These are phyloP conservation scores for Gossypium raimondii DNA, from an alignment of 345 rosid genomes.

Conservation along the genomic window DNA sequence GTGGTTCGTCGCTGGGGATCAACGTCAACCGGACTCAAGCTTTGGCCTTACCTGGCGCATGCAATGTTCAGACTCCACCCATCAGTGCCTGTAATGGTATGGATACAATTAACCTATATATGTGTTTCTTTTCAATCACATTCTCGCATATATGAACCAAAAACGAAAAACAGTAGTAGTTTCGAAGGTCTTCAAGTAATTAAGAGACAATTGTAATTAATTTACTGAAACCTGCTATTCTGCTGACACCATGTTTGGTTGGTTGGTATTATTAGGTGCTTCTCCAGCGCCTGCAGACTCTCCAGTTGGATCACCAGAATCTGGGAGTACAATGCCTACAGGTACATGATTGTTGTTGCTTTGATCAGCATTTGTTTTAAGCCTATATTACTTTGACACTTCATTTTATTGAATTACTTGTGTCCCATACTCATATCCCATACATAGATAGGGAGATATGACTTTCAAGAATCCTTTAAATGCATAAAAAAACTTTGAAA, in stretches of 20 bases:
- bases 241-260: not conserved
- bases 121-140: too few relatives aligned
- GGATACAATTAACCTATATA: too few relatives aligned
- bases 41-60: slow-evolving; percentile 61
- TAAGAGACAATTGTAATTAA: not conserved
- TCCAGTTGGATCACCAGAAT: slow-evolving; percentile 53
- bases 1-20: slow-evolving; percentile 14
- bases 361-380: not conserved
- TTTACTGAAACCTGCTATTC: not conserved
- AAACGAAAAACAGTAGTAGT: too few relatives aligned
- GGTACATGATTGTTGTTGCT: slow-evolving; percentile 35
- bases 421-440: too few relatives aligned
- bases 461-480: too few relatives aligned
- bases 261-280: not conserved
- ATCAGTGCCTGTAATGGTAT: not conserved
- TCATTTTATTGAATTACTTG: too few relatives aligned
- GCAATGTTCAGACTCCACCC: slow-evolving; percentile 80
- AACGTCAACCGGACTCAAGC: slow-evolving; percentile 60
- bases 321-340: slow-evolving; percentile 41
- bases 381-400: too few relatives aligned
- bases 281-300: slow-evolving; percentile 28
- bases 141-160: too few relatives aligned
- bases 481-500: too few relatives aligned
- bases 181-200: not conserved
- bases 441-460: too few relatives aligned